A percentile compares a stretch with the other conserved stretches of the same genome.
phyloP scores from a whole-genome alignment of 768 basidiomycete species.

The Russula abietina region DNA sequence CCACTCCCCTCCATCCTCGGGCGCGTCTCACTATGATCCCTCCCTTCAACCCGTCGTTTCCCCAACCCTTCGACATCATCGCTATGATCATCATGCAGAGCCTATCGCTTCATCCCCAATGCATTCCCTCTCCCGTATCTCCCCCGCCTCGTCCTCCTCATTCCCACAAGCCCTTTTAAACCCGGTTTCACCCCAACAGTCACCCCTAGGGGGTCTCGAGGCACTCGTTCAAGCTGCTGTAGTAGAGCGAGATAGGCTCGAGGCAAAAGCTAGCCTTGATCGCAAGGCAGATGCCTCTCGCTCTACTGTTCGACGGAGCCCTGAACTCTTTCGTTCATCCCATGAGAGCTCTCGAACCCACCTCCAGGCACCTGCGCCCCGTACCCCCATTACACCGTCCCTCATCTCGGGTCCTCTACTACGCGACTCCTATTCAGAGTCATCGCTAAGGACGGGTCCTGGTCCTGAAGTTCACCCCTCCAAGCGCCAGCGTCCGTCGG shows the following conservation, averaged over 20 bases:
- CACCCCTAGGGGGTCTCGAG: conserved; percentile 42
- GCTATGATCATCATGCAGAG: conserved; percentile 11
- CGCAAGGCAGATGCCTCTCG: conserved; percentile 7
- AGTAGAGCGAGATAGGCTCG: conserved; percentile 54
- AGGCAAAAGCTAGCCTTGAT: conserved; percentile 25
- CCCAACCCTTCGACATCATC: conserved; percentile 12
- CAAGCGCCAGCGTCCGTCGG: conserved; percentile 18
- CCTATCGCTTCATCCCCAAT: conserved; percentile 8
- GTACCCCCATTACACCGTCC: conserved; percentile 6
- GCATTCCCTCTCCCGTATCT: conserved; percentile 18
- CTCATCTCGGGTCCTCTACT: conserved; percentile 13
- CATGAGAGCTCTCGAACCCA: conserved; percentile 8
- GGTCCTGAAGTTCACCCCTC: conserved; percentile 3
- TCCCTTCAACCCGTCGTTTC: conserved; percentile 10
- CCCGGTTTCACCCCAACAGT: conserved; percentile 26
- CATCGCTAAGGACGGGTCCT: conserved; percentile 14
- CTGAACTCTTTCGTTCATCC: conserved; percentile 8
- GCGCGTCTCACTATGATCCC: conserved; percentile 6
- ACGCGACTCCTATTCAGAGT: conserved; percentile 19
- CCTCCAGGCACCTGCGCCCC: conserved; percentile 12
- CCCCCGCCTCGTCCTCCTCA: conserved; percentile 16
- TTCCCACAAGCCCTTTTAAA: conserved; percentile 25
- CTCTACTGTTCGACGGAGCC: conserved; percentile 7
- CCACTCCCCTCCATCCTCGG: conserved; percentile 7
- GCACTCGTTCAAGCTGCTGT: conserved; percentile 68